phyloP scores from a whole-genome alignment of 257 asterid genomes.

The Fraxinus cuspidata region DNA sequence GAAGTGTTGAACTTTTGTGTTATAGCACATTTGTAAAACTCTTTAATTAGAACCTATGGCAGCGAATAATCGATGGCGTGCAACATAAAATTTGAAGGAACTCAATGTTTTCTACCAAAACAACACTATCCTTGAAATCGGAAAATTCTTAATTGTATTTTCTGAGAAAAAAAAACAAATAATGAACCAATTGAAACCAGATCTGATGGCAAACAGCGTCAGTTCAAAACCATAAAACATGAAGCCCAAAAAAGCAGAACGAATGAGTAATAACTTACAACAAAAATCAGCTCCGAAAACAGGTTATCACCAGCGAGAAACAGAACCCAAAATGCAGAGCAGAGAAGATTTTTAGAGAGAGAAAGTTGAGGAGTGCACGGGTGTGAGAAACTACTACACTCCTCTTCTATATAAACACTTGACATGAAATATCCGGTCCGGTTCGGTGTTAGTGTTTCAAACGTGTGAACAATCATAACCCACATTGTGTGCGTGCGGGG shows the following conservation, averaged over 20 bases:
- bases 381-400: conserved; percentile 35
- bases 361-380: conserved; percentile 44
- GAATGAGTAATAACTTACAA: conserved; percentile 31
- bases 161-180: neutral
- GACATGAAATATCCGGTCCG: neutral
- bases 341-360: conserved; percentile 22
- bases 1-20: neutral
- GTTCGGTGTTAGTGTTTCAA: conserved; percentile 43
- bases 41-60: neutral
- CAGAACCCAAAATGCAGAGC: conserved; percentile 32
- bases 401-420: conserved; percentile 49
- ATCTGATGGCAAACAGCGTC: neutral
- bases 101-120: neutral
- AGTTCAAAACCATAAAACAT: neutral
- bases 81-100: neutral
- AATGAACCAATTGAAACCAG: conserved; percentile 1
- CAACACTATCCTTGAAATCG: neutral
- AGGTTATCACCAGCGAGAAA: conserved; percentile 19
- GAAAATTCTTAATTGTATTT: neutral
- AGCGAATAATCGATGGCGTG: neutral
- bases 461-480: conserved; percentile 64
- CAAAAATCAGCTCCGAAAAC: conserved; percentile 22
- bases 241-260: neutral
- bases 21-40: neutral
- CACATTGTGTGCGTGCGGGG: conserved; percentile 44